These are phyloP conservation scores for Pisolithus albus DNA, from an alignment of 768 basidiomycete species.

Conservation along the genomic window DNA sequence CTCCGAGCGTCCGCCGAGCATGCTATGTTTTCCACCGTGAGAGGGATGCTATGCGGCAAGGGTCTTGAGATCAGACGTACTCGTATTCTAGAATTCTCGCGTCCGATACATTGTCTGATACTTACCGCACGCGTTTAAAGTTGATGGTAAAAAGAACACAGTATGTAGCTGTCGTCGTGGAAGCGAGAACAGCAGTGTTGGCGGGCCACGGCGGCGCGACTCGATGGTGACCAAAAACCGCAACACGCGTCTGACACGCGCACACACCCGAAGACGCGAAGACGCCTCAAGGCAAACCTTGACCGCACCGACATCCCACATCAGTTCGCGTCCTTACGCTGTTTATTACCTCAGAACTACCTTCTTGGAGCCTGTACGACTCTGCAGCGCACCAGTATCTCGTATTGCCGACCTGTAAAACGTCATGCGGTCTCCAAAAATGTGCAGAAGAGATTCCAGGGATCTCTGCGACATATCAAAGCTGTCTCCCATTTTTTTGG, in stretches of 20 bases:
- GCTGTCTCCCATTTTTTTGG: slow-evolving; percentile 20
- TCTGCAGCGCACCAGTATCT: slow-evolving; percentile 11
- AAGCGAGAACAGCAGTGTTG: background rate
- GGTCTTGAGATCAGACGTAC: no score
- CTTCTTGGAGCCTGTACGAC: slow-evolving; percentile 10
- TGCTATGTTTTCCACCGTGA: no score
- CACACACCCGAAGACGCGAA: slow-evolving; percentile 19
- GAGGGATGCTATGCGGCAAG: no score
- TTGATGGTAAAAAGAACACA: no score
- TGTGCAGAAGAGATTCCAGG: slow-evolving; percentile 4
- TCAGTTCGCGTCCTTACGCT: slow-evolving; percentile 7
- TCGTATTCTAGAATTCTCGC: no score
- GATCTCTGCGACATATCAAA: slow-evolving; percentile 13
- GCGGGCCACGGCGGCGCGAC: background rate
- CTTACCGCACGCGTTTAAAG: no score
- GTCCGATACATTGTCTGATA: no score
- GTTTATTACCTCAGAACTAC: slow-evolving; percentile 25
- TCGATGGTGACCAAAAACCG: no score
- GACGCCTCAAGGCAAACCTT: slow-evolving; percentile 26
- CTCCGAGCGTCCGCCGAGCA: no score
- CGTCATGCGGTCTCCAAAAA: slow-evolving; percentile 20
- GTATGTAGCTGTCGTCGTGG: background rate
- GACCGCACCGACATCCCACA: slow-evolving; percentile 22
- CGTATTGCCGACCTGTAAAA: slow-evolving; percentile 26
- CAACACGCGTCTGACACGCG: slow-evolving; percentile 14